Evolutionary conservation across 352 stramenopile genomes (phyloP), one percentile per base, ranked within the genome.

Genomic region (Halophytophthora polymorphica): DNA sequence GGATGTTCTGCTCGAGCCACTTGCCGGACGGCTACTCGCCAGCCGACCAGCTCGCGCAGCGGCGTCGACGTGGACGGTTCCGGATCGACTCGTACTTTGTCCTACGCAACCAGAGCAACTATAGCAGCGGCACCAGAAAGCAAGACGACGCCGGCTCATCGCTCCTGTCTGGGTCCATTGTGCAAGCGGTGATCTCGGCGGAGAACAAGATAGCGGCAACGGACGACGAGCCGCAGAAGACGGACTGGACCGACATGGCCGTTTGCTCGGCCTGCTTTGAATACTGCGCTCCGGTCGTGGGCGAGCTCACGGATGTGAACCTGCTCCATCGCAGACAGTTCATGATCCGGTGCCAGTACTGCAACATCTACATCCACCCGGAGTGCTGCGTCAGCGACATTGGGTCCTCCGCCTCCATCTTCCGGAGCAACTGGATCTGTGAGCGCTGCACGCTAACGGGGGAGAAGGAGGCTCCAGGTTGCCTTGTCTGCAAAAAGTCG

Each of bases 261-360:
- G 54, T 88, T 17, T 95, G 85, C 44, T 73, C 65, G 1, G 80
- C 83, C 13, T 95, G 85, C 60, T 93, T 91, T 45, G 72, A 90
- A 53, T 85, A 83, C 44, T 71, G 68, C 34, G 73, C 73, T 8
- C 75, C 84, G 18, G 58, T 83, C 12, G 55, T 75, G 18, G 65
- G 58, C 34, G 65, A 74, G 2, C 60, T 72, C 7, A 58, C 63
- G 15, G 59, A 86, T 45, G 64, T 73, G n/a, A 70, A 72, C 23
- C 61, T 75, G 61, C 67, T 92, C 15, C 77, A 71, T 61, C 77
- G 77, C 48, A 77, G 82, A 13, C 84, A 95, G 50, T 78, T 92
- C 52, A 78, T 93, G 68, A 77, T 95, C 60, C 85, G 85, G 11
- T 95, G 85, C 40, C 83, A 89, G 47, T 87, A 89, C 44, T 95